These are phyloP conservation scores for Arthrinium puccinioides DNA, from an alignment of 2,329 filamentous ascomycete genomes.

Conservation along the genomic window DNA sequence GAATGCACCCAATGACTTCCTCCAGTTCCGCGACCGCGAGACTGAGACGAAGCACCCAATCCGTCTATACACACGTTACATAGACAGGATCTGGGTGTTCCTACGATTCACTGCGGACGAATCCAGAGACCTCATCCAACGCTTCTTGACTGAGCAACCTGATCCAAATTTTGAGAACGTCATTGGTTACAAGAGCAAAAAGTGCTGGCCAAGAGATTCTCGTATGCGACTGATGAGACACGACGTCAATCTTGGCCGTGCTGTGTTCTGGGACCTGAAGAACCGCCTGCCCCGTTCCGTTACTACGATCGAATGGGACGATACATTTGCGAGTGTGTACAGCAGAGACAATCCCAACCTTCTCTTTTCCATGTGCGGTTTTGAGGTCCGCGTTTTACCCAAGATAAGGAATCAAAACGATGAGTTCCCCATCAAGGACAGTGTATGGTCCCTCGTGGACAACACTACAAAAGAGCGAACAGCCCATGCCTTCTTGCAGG, in stretches of 20 bases:
- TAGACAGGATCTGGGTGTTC: conserved; percentile 98
- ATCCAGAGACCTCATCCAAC: conserved; percentile 90
- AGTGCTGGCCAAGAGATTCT: conserved; percentile 97
- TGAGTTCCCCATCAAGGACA: conserved; percentile 95
- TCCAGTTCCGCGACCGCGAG: conserved; percentile 90
- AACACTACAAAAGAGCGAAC: conserved; percentile 96
- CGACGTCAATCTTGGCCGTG: conserved; percentile 93
- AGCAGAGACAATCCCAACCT: conserved; percentile 96
- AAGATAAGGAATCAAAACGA: conserved; percentile 94
- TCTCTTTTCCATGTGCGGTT: conserved; percentile 95
- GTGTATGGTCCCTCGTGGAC: conserved; percentile 95
- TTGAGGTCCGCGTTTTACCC: conserved; percentile 91
- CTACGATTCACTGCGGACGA: conserved; percentile 90
- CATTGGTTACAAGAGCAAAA: conserved; percentile 98
- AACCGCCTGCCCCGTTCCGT: conserved; percentile 90
- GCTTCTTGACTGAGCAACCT: conserved; percentile 95
- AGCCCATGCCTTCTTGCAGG: conserved; percentile 93
- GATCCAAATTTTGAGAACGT: conserved; percentile 99
- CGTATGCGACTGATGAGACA: conserved; percentile 98
- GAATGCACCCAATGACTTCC: conserved; percentile 90
- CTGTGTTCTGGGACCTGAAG: conserved; percentile 98
- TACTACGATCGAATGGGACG: conserved; percentile 98
- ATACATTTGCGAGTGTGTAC: conserved; percentile 97
- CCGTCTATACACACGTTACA: conserved; percentile 93
- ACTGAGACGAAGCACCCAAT: conserved; percentile 93